A percentile compares a stretch with the other conserved stretches of the same genome.
Evolutionary conservation across 306 rosid species (phyloP).

Genomic region (Echinosophora koreensis): DNA sequence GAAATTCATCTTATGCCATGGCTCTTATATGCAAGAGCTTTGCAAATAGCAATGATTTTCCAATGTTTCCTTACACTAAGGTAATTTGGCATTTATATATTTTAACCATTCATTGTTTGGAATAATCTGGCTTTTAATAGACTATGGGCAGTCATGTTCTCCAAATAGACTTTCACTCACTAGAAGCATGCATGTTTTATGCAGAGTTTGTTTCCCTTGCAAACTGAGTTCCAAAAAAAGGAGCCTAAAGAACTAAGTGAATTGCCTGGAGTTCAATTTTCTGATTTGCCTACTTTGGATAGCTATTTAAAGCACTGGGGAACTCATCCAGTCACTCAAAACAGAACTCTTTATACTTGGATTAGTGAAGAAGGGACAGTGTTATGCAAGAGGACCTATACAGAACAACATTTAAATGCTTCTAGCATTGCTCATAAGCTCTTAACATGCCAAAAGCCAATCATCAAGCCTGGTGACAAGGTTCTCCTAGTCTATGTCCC

Average conservation of each 20-base stretch:
- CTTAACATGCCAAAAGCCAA: constrained; percentile 72
- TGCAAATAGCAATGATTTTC: constrained; percentile 65
- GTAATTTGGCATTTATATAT: constrained; percentile 50
- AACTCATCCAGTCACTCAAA: constrained; percentile 61
- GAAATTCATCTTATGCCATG: constrained; percentile 93
- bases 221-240: constrained; percentile 54
- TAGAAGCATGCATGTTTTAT: constrained; percentile 41
- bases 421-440: constrained; percentile 82
- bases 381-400: constrained; percentile 69
- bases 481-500: constrained; percentile 89
- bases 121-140: constrained; percentile 10
- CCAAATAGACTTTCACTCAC: constrained; percentile 27
- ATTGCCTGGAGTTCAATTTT: constrained; percentile 71
- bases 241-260: constrained; percentile 61
- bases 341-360: constrained; percentile 84
- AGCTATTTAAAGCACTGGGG: constrained; percentile 87
- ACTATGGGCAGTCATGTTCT: constrained; percentile 2
- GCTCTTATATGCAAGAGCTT: constrained; percentile 88
- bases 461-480: constrained; percentile 80
- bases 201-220: constrained; percentile 79
- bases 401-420: constrained; percentile 78
- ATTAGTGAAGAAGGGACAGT: constrained; percentile 76
- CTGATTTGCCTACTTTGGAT: constrained; percentile 71
- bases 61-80: constrained; percentile 79
- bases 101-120: not conserved